Conservation (phyloP, 306 rosid species). For the Prunus salicina region DNA sequence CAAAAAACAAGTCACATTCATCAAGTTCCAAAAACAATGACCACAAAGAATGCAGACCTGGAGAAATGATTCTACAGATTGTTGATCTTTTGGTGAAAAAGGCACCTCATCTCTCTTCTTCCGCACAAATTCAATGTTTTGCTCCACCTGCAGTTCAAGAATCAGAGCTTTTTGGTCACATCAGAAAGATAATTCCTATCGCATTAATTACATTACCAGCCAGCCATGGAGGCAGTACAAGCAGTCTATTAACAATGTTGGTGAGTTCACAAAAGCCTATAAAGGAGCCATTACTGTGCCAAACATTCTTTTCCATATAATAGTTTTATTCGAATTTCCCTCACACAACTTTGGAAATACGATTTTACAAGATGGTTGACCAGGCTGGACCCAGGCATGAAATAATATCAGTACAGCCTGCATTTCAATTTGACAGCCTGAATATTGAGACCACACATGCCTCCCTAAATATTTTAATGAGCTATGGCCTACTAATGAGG, state of each 20-base stretch:
- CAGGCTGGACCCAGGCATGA: background rate
- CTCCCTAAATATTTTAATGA: background rate
- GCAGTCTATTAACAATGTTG: background rate
- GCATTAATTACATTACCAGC: background rate
- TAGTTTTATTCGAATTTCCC: background rate
- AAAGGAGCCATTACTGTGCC: background rate
- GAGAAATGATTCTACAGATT: slow-evolving; percentile 71
- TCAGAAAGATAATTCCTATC: no score
- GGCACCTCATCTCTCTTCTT: slow-evolving; percentile 78
- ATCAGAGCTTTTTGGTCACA: background rate
- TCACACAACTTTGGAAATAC: background rate
- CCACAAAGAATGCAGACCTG: slow-evolving; percentile 47
- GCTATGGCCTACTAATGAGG: background rate
- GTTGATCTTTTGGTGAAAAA: slow-evolving; percentile 83
- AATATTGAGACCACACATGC: background rate
- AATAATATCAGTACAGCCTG: background rate
- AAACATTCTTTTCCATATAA: background rate
- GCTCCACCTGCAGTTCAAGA: slow-evolving; percentile 63
- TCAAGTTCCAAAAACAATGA: background rate
- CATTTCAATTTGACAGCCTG: background rate
- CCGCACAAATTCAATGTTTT: slow-evolving; percentile 63
- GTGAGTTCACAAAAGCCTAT: background rate
- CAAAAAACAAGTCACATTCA: background rate
- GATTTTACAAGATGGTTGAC: slow-evolving; percentile 3
- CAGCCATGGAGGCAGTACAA: background rate